Evolutionary conservation across 2,329 filamentous ascomycete species (phyloP).

Genomic region (Sporothrix curviconia): DNA sequence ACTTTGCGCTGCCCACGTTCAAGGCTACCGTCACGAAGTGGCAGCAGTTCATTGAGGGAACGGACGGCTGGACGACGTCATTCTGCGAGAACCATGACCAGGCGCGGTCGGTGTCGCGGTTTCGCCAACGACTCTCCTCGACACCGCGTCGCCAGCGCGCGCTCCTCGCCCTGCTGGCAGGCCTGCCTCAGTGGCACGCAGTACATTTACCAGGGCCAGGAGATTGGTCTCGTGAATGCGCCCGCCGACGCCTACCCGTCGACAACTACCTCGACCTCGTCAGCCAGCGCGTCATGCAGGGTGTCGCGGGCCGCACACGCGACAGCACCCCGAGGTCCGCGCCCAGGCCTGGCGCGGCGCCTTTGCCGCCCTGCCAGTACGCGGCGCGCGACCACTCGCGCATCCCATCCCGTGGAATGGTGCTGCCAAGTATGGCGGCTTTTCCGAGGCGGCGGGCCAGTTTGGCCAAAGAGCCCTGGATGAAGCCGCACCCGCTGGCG

Average conservation of each 20-base stretch:
- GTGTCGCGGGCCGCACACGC: no score
- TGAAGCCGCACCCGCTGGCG: conserved; percentile 55
- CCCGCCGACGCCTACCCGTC: conserved; percentile 40
- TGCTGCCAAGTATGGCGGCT: conserved; percentile 26
- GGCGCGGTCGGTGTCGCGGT: conserved; percentile 46
- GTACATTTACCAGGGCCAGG: conserved; percentile 55
- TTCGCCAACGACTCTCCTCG: conserved; percentile 38
- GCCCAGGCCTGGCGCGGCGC: no score
- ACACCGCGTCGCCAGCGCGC: conserved; percentile 41
- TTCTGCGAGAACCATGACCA: conserved; percentile 62
- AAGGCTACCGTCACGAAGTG: conserved; percentile 38
- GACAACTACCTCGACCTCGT: conserved; percentile 43
- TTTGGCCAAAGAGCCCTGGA: conserved; percentile 45
- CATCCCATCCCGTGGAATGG: conserved; percentile 63
- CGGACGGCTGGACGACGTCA: conserved; percentile 51
- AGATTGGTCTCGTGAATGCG: conserved; percentile 52
- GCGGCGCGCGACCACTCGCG: conserved; percentile 60
- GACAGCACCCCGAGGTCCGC: no score
- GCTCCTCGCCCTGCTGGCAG: conserved; percentile 46
- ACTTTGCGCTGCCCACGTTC: conserved; percentile 42
- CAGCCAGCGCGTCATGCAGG: conserved; percentile 39
- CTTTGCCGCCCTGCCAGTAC: conserved; percentile 46
- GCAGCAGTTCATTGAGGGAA: conserved; percentile 45
- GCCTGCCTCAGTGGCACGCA: conserved; percentile 44
- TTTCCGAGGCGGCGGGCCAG: conserved; percentile 55